Evolutionary conservation across 441 rosid species (phyloP), one percentile per base, ranked within the genome.

Genomic region (Corymbia calophylla): DNA sequence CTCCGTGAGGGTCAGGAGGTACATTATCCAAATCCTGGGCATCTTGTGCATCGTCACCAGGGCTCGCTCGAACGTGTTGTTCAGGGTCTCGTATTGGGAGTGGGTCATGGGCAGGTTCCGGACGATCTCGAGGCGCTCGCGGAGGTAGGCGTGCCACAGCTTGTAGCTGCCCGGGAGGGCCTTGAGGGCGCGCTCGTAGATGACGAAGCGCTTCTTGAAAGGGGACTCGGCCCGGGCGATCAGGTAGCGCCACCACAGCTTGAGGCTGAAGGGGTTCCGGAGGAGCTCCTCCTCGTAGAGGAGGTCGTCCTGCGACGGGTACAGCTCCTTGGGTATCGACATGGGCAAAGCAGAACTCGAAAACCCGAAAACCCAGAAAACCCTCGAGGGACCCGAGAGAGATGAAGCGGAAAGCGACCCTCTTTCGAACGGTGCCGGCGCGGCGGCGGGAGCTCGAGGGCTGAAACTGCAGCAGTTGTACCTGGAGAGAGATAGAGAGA

Each of bases 11-110:
- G 92, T 93, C 90, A 93, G 95, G 90, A 97, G 92, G 89, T 97
- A 98, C 98, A 97, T 97, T n/a, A 96, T 94, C 99, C 99, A 98
- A 82, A 98, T 93, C 93, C 97, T 92, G 47, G 99, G 99, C 99
- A 98, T 98, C 91, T 97, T 96, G 89, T 97, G 99, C 99, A 97
- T 96, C 6, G 98, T 98, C 15, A 98, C 99, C 8, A 96, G 91
- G 23, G 97, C 97, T 88, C 99, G 92, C 91, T 98, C 99, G 66
- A 98, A 98, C 3, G 99, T 96, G 86, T 98, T 96, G 90, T 98
- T 95, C 5, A 98, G 96, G 39, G 97, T 92, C 60, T 96, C 98
- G 77, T 93, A 96, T 49, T 94, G 96, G 3, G 96, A 93, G 90
- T 95, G 97, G 55, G 95, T 93, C 15, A 96, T 92, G 13, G 97